Base-by-base conservation (phyloP, 768 basidiomycete genomes). In the Saitozyma podzolica region DNA sequence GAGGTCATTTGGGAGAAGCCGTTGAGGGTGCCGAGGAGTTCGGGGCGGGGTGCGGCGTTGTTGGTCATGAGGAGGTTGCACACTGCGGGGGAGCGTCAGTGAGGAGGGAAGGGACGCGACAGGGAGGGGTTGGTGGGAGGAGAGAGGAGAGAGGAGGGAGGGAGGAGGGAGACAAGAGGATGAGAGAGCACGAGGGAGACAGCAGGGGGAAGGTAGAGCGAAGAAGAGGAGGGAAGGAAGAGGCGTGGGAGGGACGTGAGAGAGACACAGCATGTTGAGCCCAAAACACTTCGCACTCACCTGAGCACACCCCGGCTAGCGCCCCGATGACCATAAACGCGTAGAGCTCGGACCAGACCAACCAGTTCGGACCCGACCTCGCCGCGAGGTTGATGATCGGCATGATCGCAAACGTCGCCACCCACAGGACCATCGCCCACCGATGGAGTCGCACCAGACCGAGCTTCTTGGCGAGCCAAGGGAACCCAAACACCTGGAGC, bases 61-160 rank as follows among this genome's bases (percentile, higher is more conserved):
- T 74, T 74, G 13, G 59, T 61, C 70, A 74, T 71, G 50, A 74
- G 58, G 40, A 74, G 56, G 37, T 74, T 74, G 57, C 73, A 74
- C 10, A 67, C 73, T 72, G 57, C 10, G 10, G 47, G 49, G 40
- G 47, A 7, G 19, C 51, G 40, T 1, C 39, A 29, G 43, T 4
- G 9, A 48, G 50, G 53, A 50, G 19, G 11, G 19, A 16, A 9
- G 39, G 43, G 16, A 45, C 16, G 29, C 2, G 29, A 29, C 29
- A 5, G 5, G 29, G 5, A 29, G 29, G 29, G 29, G 5, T 5
- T 29, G 29, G 29, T 29, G 29, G 29, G 29, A 29, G 5, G 29
- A 5, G 29, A 5, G 29, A 29, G 29, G 5, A 29, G 29, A 5
- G 29, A 29, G 2, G 29, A 29, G 29, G 29, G 29, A 29, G 29